Conservation (phyloP, 495 filamentous ascomycete species). For the Thermothielavioides terrestris region DNA sequence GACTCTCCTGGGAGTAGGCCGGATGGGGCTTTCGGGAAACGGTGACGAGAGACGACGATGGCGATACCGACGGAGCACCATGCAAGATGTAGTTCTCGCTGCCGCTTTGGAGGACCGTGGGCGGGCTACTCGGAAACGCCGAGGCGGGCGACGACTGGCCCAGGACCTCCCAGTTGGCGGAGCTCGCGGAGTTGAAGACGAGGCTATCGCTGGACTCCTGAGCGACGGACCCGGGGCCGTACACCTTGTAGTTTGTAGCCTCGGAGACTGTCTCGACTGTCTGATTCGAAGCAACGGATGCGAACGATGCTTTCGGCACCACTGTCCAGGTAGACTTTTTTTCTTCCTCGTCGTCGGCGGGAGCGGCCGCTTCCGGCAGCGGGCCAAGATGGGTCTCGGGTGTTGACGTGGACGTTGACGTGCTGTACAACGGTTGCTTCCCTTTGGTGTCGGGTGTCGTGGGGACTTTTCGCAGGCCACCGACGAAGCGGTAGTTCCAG, state of each 20-base stretch:
- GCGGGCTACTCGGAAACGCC: slow-evolving; percentile 16
- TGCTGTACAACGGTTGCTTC: slow-evolving; percentile 25
- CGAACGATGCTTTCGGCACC: slow-evolving; percentile 39
- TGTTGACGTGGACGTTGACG: slow-evolving; percentile 17
- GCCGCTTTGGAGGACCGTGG: slow-evolving; percentile 18
- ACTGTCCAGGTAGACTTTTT: slow-evolving; percentile 18
- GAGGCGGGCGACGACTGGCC: slow-evolving; percentile 32
- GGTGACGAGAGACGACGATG: slow-evolving; percentile 27
- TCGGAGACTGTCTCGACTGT: slow-evolving; percentile 41
- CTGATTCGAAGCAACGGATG: slow-evolving; percentile 26
- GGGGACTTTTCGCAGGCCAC: slow-evolving; percentile 47
- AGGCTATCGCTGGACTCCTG: slow-evolving; percentile 32
- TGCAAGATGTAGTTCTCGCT: slow-evolving; percentile 40
- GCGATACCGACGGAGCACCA: slow-evolving; percentile 33
- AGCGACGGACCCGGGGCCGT: slow-evolving; percentile 27
- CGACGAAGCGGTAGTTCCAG: slow-evolving; percentile 46
- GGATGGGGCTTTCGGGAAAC: slow-evolving; percentile 22
- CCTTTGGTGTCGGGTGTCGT: slow-evolving; percentile 41
- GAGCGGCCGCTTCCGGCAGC: slow-evolving; percentile 28
- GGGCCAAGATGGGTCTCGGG: slow-evolving; percentile 32
- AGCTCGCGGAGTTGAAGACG: slow-evolving; percentile 27
- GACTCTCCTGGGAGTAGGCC: slow-evolving; percentile 48
- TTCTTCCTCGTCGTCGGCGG: slow-evolving; percentile 11
- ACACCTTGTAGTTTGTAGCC: slow-evolving; percentile 47
- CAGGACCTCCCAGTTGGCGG: slow-evolving; percentile 34